A percentile compares a stretch with the other conserved stretches of the same genome.
Conservation (phyloP, 768 basidiomycete species). For the Glaciozyma antarctica region DNA sequence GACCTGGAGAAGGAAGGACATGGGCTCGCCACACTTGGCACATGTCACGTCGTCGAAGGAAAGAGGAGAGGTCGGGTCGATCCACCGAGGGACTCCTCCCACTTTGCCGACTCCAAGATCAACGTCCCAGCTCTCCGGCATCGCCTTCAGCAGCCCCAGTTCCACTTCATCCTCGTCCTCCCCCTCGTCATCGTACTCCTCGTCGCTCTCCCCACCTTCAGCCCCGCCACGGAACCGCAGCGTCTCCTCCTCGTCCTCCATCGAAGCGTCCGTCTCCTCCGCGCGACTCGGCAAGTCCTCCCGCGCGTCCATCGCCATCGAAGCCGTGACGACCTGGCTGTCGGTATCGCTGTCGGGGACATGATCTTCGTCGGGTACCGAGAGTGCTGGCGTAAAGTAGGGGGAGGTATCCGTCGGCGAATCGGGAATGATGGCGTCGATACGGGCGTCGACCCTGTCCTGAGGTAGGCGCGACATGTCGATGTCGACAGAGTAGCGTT, state of each 20-base stretch:
- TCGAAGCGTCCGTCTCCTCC: not conserved
- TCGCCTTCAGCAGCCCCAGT: slow-evolving; percentile 45
- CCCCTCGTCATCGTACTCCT: slow-evolving; percentile 35
- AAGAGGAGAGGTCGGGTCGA: slow-evolving; percentile 28
- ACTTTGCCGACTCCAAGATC: slow-evolving; percentile 32
- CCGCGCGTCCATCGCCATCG: not conserved
- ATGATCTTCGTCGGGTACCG: not conserved
- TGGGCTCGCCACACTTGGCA: slow-evolving; percentile 13
- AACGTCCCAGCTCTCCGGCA: slow-evolving; percentile 42
- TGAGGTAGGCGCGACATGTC: not conserved
- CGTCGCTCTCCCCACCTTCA: slow-evolving; percentile 9
- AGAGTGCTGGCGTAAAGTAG: not conserved
- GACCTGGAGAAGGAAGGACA: slow-evolving; percentile 29
- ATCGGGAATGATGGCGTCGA: slow-evolving; percentile 5
- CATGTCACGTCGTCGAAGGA: slow-evolving; percentile 15
- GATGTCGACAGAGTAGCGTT: not conserved
- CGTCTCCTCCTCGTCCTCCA: slow-evolving; percentile 5
- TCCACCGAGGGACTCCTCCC: slow-evolving; percentile 27
- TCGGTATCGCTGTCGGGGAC: too few species aligned
- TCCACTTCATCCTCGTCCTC: slow-evolving; percentile 49
- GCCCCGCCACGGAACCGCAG: slow-evolving; percentile 16
- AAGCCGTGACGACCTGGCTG: too few species aligned
- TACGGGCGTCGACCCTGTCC: not conserved
- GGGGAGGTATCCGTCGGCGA: not conserved
- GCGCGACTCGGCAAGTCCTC: slow-evolving; percentile 4